phyloP scores from a whole-genome alignment of 2,329 filamentous ascomycete species.

The Stagonosporopsis rhizophila region DNA sequence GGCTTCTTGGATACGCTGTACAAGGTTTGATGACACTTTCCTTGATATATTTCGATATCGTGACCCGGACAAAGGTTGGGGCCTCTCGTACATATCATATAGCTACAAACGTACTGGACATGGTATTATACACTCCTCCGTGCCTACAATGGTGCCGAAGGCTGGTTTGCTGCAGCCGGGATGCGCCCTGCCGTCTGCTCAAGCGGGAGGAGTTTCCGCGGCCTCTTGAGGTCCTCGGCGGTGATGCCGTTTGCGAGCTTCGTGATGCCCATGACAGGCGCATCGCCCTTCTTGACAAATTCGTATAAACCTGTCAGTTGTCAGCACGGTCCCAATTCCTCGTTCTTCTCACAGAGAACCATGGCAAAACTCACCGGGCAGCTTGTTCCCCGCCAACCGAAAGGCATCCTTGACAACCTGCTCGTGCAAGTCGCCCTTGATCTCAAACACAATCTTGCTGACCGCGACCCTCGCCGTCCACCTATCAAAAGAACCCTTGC shows the following conservation, averaged over 20 bases:
- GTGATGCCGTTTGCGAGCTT: constrained; percentile 84
- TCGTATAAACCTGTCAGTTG: constrained; percentile 74
- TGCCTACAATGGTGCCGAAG: constrained; percentile 20
- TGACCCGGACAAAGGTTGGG: not conserved
- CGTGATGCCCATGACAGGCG: constrained; percentile 89
- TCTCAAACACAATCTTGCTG: constrained; percentile 89
- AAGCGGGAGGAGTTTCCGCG: constrained; percentile 70
- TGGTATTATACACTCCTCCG: constrained; percentile 1
- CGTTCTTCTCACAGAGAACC: too few species aligned
- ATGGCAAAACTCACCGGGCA: constrained; percentile 73
- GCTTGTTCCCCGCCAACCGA: constrained; percentile 89
- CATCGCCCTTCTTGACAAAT: constrained; percentile 91
- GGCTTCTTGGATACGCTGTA: constrained; percentile 94
- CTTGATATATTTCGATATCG: not conserved
- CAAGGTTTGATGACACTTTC: constrained; percentile 66
- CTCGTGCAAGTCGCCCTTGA: constrained; percentile 92
- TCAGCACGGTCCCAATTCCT: not conserved
- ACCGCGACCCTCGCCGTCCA: constrained; percentile 92
- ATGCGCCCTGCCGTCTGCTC: constrained; percentile 71
- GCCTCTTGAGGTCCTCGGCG: constrained; percentile 80
- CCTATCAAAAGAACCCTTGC: constrained; percentile 96
- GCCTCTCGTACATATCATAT: constrained; percentile 7
- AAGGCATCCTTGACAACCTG: constrained; percentile 94
- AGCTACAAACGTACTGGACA: constrained; percentile 11
- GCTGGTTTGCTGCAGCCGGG: constrained; percentile 50